Evolutionary conservation across 768 basidiomycete species (phyloP), one percentile per base, ranked within the genome.

Genomic region (Hemileccinum rubropunctum): DNA sequence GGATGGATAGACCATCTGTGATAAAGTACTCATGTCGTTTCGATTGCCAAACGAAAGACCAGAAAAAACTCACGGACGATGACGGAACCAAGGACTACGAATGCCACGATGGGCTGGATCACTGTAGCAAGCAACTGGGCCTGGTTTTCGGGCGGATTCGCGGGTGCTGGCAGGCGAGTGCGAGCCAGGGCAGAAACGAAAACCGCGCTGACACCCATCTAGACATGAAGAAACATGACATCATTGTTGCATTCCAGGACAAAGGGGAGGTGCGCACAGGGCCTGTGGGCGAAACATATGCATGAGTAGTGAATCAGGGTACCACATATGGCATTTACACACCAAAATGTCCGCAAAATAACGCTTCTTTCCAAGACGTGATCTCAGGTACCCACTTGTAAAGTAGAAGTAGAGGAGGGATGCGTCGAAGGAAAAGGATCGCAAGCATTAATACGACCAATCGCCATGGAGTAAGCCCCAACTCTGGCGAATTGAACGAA

Each of bases 271-370:
- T 42, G 69, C 80, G 58, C 53, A 82, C 82, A 45, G 83, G 82
- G 38, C 82, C 82, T 82, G 47, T 50, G 21, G 20, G 45, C 20
- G 26, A 37, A 32, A 36, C 0, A 3, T 65, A 34, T 58, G 48
- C 14, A 17, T 18, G 6, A 26, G 32, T 30, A 30, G 28, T 9
- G 28, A 12, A 12, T 30, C 43, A 6, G 39, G 32, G 15, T 49
- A 17, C 2, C 44, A 28, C 0, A 20, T 18, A 33, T 33, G 8
- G 12, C 8, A 63, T 69, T 38, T 13, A 30, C 62, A 13, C 59
- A 82, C 86, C 94, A 64, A 95, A 98, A 73, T 97, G 94, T 3
- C 95, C 95, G 5, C 80, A 82, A 64, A 98, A 97, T 4, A 93
- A 55, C 0, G 95, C 95, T 69, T 98, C 92, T 39, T 80, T 76